These are phyloP conservation scores for Zostera marina DNA, from an alignment of 116 monocot genomes.

Conservation along the genomic window DNA sequence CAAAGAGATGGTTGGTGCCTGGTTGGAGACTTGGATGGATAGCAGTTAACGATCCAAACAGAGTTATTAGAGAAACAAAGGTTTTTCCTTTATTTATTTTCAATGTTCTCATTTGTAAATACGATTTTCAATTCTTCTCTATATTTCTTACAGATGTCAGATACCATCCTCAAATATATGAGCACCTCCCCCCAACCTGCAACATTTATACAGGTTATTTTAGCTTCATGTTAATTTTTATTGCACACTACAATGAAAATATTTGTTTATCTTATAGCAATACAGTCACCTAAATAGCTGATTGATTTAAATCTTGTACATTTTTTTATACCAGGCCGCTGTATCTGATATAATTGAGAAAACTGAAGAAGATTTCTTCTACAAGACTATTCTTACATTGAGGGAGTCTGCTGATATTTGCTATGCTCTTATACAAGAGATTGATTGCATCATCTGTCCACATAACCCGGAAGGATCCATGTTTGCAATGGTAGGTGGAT, in stretches of 20 bases:
- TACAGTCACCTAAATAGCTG: not conserved
- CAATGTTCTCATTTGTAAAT: not conserved
- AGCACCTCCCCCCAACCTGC: conserved; percentile 4
- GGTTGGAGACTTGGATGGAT: conserved; percentile 92
- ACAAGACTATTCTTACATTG: conserved; percentile 24
- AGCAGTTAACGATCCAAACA: conserved; percentile 36
- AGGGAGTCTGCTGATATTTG: conserved; percentile 35
- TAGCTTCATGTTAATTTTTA: not conserved
- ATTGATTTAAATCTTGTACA: not conserved
- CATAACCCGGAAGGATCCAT: conserved; percentile 71
- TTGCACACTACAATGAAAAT: not conserved
- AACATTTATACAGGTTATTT: conserved; percentile 10
- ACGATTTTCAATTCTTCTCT: not conserved
- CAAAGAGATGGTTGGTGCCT: conserved; percentile 73
- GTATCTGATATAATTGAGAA: conserved; percentile 40
- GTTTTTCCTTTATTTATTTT: conserved; percentile 10
- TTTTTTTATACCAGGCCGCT: conserved; percentile 34
- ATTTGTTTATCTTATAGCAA: not conserved
- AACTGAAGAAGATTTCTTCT: conserved; percentile 54
- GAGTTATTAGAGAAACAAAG: conserved; percentile 45
- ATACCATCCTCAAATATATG: not conserved
- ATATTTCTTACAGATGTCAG: conserved; percentile 3
- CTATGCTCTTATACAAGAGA: conserved; percentile 41
- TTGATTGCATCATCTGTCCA: conserved; percentile 45
- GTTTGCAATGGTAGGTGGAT: conserved; percentile 67